A percentile compares a stretch with the other conserved stretches of the same genome.
These are phyloP conservation scores for Spinellus fusiger DNA, from an alignment of 192 early-diverging fungal genomes.

Conservation along the genomic window DNA sequence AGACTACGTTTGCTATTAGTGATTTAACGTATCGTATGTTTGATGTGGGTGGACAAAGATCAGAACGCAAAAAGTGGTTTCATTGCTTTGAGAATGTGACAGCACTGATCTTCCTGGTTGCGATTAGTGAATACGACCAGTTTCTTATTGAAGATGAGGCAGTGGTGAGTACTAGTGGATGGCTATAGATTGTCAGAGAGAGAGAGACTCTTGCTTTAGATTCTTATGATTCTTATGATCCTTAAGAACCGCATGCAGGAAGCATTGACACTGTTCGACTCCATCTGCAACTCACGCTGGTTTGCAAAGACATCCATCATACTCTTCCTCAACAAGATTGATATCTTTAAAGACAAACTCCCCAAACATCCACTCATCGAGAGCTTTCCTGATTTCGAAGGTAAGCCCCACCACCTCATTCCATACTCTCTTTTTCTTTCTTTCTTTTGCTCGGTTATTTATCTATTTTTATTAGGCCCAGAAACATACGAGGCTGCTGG, in stretches of 20 bases:
- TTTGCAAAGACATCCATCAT: conserved; percentile 98
- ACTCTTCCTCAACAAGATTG: conserved; percentile 97
- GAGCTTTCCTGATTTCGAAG: conserved; percentile 86
- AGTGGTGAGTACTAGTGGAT: conserved; percentile 58
- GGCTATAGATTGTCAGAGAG: neutral
- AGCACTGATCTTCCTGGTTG: conserved; percentile 92
- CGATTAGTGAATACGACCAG: conserved; percentile 95
- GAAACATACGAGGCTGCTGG: conserved; percentile 67
- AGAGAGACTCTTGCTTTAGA: neutral
- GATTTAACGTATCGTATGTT: conserved; percentile 95
- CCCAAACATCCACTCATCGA: conserved; percentile 74
- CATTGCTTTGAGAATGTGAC: conserved; percentile 99
- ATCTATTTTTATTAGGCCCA: conserved; percentile 14
- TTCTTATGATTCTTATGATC: neutral
- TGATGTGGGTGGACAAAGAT: conserved; percentile 97
- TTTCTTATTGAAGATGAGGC: conserved; percentile 93
- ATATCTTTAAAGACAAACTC: conserved; percentile 93
- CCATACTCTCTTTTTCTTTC: neutral
- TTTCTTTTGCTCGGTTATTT: too few species aligned
- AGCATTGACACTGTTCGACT: conserved; percentile 93
- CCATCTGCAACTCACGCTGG: conserved; percentile 96
- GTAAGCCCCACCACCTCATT: conserved; percentile 32
- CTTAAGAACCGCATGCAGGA: conserved; percentile 98
- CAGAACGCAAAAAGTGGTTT: conserved; percentile 98
- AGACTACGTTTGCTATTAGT: conserved; percentile 88